Evolutionary conservation across 768 basidiomycete genomes (phyloP).

Genomic region (Leucosporidium creatinivorum): DNA sequence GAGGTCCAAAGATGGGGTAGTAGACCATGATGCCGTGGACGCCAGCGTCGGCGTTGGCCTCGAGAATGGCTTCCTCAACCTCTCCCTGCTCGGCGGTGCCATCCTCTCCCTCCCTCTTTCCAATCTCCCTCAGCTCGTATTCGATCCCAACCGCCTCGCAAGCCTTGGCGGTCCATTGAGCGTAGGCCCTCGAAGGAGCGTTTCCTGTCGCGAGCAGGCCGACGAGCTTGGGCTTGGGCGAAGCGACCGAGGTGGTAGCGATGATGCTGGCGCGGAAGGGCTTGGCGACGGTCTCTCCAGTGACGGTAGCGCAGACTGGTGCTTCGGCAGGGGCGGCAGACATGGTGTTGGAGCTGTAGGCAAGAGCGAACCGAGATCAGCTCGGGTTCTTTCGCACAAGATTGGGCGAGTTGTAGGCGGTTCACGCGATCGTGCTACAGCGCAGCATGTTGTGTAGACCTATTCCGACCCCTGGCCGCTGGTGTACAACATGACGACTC

Average conservation of each 20-base stretch:
- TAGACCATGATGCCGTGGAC: constrained; percentile 66
- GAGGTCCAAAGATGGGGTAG: constrained; percentile 80
- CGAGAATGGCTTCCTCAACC: constrained; percentile 91
- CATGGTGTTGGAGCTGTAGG: too few species aligned
- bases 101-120: constrained; percentile 49
- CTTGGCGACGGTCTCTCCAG: constrained; percentile 67
- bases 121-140: constrained; percentile 70
- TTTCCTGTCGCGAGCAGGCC: constrained; percentile 84
- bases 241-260: constrained; percentile 30
- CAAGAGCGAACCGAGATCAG: too few species aligned
- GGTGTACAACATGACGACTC: too few species aligned
- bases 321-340: too few species aligned
- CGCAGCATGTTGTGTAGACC: too few species aligned
- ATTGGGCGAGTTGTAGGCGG: too few species aligned
- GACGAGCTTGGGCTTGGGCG: constrained; percentile 60
- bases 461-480: too few species aligned
- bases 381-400: too few species aligned
- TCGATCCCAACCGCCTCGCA: constrained; percentile 81
- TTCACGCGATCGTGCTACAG: too few species aligned
- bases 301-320: constrained; percentile 43
- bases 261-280: constrained; percentile 66
- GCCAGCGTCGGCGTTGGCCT: constrained; percentile 77
- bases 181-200: constrained; percentile 70
- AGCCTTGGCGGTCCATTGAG: constrained; percentile 84
- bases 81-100: constrained; percentile 46